Conservation (phyloP, 345 rosid genomes). For the Eucalyptus guilfoylei region DNA sequence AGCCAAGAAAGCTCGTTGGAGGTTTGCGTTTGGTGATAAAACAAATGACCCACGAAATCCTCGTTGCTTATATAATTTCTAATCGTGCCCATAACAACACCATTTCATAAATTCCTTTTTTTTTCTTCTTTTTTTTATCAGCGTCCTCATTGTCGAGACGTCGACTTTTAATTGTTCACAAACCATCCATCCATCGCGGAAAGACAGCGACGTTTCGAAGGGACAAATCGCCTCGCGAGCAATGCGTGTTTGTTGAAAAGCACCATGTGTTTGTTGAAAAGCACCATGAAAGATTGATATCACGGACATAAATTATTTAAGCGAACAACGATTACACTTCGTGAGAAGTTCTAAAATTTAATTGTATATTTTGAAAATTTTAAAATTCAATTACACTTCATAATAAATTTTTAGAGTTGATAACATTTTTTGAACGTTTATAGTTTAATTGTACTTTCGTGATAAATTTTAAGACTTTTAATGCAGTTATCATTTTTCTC, state of each 20-base stretch:
- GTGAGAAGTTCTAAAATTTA: accelerated
- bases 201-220: not conserved
- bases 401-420: accelerated
- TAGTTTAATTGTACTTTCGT: accelerated
- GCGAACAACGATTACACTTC: accelerated
- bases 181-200: not conserved
- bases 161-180: not conserved
- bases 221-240: not conserved
- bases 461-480: no score
- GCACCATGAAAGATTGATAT: not conserved
- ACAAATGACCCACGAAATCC: not conserved
- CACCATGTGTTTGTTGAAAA: not conserved
- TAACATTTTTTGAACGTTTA: no score
- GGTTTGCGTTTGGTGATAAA: not conserved
- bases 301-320: no score
- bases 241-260: no score
- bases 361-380: no score
- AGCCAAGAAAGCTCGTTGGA: not conserved
- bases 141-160: not conserved
- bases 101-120: not conserved
- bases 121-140: accelerated
- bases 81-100: not conserved
- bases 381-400: accelerated
- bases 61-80: not conserved
- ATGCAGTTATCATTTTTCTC: accelerated